Evolutionary conservation across 2,329 filamentous ascomycete genomes (phyloP).

Genomic region (Cladobotryum protrusum): DNA sequence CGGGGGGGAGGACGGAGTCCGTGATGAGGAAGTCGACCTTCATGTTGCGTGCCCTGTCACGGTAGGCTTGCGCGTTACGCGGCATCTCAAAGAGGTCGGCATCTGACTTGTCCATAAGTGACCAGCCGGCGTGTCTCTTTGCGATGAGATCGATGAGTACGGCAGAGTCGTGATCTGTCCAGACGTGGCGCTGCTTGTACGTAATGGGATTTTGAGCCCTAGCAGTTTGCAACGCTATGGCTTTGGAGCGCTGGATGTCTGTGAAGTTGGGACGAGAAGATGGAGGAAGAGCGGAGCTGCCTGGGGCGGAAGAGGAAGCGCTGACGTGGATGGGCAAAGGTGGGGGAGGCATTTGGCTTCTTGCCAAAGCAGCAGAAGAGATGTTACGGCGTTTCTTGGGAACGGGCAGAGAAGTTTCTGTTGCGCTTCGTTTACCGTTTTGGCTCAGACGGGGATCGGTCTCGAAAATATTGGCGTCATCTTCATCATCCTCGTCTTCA

Average conservation of each 20-base stretch:
- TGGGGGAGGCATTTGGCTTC: not conserved
- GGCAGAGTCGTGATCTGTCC: constrained; percentile 37
- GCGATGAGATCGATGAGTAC: constrained; percentile 38
- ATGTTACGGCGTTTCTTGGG: constrained; percentile 9
- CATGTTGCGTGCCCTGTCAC: constrained; percentile 52
- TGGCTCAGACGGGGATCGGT: constrained; percentile 22
- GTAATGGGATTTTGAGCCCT: constrained; percentile 18
- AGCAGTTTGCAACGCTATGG: constrained; percentile 13
- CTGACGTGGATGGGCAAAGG: not conserved
- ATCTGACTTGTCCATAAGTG: constrained; percentile 26
- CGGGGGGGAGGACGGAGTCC: constrained; percentile 38
- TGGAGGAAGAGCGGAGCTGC: not conserved
- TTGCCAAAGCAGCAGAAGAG: not conserved
- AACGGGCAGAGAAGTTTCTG: constrained; percentile 5
- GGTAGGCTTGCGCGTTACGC: constrained; percentile 50
- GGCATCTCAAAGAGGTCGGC: constrained; percentile 32
- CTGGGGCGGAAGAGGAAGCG: not conserved
- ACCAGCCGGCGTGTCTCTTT: constrained; percentile 22
- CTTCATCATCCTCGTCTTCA: not conserved
- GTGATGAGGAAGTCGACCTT: constrained; percentile 46
- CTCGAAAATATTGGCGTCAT: constrained; percentile 23
- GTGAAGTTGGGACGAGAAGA: constrained; percentile 14
- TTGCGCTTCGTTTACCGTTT: constrained; percentile 17
- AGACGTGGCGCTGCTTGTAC: constrained; percentile 27
- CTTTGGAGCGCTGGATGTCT: constrained; percentile 23